Conservation (phyloP, 1,284 basidiomycete species). For the Pseudozyma pruni region DNA sequence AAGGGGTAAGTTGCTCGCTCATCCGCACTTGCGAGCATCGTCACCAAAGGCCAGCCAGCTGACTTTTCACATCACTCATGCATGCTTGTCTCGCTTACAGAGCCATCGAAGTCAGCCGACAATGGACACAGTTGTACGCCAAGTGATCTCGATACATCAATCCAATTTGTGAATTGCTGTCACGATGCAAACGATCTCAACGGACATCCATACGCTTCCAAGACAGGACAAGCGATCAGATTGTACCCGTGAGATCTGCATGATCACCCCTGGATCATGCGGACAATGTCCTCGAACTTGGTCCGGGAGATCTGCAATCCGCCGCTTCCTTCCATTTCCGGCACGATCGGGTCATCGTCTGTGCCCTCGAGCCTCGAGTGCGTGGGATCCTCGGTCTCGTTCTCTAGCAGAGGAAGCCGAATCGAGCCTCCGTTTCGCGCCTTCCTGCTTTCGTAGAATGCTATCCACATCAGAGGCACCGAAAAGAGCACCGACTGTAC, state of each 20-base stretch:
- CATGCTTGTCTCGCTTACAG: conserved; percentile 18
- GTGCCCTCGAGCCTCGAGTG: conserved; percentile 21
- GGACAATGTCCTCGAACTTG: conserved; percentile 42
- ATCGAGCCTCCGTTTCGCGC: conserved; percentile 35
- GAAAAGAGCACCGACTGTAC: conserved; percentile 55
- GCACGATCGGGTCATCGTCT: conserved; percentile 48
- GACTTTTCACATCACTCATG: conserved; percentile 1
- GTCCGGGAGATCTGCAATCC: conserved; percentile 42
- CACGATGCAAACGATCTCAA: neutral
- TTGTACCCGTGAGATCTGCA: neutral
- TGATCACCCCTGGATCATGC: conserved; percentile 21
- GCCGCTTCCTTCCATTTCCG: conserved; percentile 42
- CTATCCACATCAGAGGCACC: conserved; percentile 52
- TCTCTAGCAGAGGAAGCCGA: conserved; percentile 27
- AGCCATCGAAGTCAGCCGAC: conserved; percentile 62
- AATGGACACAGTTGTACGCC: conserved; percentile 64
- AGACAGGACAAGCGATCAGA: neutral
- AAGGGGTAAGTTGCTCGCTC: conserved; percentile 76
- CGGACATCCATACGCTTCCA: neutral
- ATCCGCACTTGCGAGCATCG: no score
- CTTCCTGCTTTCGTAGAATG: conserved; percentile 51
- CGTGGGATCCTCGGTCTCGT: conserved; percentile 20
- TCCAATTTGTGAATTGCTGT: conserved; percentile 1
- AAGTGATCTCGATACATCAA: conserved; percentile 17
- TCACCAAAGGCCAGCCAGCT: neutral